phyloP scores from a whole-genome alignment of 140 eudicot genomes.

The Cichorium intybus region DNA sequence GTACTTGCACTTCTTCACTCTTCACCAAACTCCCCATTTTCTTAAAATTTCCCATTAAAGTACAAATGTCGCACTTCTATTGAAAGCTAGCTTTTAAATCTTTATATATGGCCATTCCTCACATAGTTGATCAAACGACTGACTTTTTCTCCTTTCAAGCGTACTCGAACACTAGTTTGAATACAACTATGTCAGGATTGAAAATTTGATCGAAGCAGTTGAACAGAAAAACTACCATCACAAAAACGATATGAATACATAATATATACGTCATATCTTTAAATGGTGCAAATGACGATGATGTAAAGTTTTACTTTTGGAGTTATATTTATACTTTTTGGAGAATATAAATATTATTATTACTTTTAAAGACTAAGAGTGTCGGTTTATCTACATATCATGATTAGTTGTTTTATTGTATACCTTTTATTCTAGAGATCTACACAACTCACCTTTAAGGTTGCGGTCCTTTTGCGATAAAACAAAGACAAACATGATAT shows the following conservation, averaged over 20 bases:
- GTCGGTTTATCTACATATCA: too few species aligned
- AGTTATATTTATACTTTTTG: background rate
- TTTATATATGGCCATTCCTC: slow-evolving; percentile 22
- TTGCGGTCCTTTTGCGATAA: too few species aligned
- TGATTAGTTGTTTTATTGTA: background rate
- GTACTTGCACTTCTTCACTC: slow-evolving; percentile 24
- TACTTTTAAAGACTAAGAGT: background rate
- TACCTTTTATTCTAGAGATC: background rate
- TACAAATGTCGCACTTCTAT: slow-evolving; percentile 30
- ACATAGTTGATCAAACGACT: slow-evolving; percentile 9
- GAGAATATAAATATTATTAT: background rate
- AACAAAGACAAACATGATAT: too few species aligned
- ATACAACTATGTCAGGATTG: slow-evolving; percentile 14
- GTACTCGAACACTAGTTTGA: slow-evolving; percentile 25
- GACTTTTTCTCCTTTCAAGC: slow-evolving; percentile 8
- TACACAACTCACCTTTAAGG: too few species aligned
- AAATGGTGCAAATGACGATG: background rate
- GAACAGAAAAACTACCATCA: background rate
- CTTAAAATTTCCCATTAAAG: slow-evolving; percentile 16
- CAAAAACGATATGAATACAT: background rate
- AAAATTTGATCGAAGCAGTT: background rate
- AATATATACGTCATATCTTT: slow-evolving; percentile 7
- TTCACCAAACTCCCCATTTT: slow-evolving; percentile 40
- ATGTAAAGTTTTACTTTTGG: background rate
- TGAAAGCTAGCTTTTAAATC: slow-evolving; percentile 1